phyloP scores from a whole-genome alignment of 176 grass and related monocot species.

The Coix lacrymajobi region DNA sequence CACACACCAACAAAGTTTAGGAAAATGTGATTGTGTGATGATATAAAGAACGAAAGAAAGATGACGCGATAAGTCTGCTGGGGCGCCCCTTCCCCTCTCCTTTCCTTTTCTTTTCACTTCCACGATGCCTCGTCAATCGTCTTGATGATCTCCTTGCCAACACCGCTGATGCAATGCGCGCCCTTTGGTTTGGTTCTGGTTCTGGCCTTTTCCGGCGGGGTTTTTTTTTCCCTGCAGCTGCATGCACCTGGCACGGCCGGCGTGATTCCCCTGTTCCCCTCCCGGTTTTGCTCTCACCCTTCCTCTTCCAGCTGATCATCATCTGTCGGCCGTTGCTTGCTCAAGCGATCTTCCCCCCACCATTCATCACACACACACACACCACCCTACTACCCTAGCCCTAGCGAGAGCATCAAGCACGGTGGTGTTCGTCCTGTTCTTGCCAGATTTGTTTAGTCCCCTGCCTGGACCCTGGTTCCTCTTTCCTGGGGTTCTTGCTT shows the following conservation, averaged over 20 bases:
- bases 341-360: slow-evolving; percentile 12
- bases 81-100: no score
- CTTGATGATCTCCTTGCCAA: no score
- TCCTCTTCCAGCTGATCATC: not conserved
- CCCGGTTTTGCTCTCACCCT: not conserved
- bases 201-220: not conserved
- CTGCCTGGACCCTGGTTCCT: not conserved
- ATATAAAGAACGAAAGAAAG: no score
- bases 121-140: not conserved
- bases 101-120: not conserved
- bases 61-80: not conserved
- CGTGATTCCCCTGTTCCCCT: not conserved
- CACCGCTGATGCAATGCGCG: not conserved
- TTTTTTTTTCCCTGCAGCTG: not conserved
- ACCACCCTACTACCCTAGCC: not conserved
- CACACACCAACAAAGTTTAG: not conserved
- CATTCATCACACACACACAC: not conserved
- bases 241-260: not conserved
- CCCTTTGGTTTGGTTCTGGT: not conserved
- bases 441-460: not conserved
- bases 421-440: not conserved
- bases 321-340: slow-evolving; percentile 8
- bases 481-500: slow-evolving; percentile 22
- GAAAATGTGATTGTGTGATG: no score
- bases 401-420: not conserved